Evolutionary conservation across 2,329 filamentous ascomycete species (phyloP).

Genomic region (Lecanicillium sp.): DNA sequence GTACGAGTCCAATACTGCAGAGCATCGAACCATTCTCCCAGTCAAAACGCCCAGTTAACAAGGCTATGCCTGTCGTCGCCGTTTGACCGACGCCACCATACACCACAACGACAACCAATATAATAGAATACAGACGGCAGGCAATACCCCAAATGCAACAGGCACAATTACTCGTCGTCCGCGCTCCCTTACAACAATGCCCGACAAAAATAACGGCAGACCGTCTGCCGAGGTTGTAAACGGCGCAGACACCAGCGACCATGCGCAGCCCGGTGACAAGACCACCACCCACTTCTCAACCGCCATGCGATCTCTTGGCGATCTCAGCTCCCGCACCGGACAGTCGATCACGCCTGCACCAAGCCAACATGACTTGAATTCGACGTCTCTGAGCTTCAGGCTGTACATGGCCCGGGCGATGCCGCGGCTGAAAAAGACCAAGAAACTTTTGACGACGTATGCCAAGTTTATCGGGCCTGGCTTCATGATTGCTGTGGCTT

Average conservation of each 20-base stretch:
- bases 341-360: background rate
- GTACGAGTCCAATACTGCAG: too few relatives aligned
- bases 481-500: constrained; percentile 54
- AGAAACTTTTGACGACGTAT: constrained; percentile 4
- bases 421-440: constrained; percentile 2
- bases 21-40: too few relatives aligned
- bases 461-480: constrained; percentile 51
- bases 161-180: background rate
- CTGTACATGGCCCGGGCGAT: background rate
- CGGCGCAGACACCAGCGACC: background rate
- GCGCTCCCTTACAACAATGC: background rate
- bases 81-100: too few relatives aligned
- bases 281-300: background rate
- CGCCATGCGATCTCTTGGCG: background rate
- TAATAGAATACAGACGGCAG: too few relatives aligned
- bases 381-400: background rate
- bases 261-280: constrained; percentile 1
- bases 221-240: background rate
- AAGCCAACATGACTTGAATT: background rate
- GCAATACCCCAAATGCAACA: too few relatives aligned
- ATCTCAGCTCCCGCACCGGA: too few relatives aligned
- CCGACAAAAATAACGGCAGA: background rate
- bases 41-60: too few relatives aligned
- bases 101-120: too few relatives aligned
- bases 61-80: too few relatives aligned